Percentiles rank a stretch among this genome's conserved stretches.
Conservation (phyloP, 2,329 filamentous ascomycete species). For the Colletotrichum sojae region DNA sequence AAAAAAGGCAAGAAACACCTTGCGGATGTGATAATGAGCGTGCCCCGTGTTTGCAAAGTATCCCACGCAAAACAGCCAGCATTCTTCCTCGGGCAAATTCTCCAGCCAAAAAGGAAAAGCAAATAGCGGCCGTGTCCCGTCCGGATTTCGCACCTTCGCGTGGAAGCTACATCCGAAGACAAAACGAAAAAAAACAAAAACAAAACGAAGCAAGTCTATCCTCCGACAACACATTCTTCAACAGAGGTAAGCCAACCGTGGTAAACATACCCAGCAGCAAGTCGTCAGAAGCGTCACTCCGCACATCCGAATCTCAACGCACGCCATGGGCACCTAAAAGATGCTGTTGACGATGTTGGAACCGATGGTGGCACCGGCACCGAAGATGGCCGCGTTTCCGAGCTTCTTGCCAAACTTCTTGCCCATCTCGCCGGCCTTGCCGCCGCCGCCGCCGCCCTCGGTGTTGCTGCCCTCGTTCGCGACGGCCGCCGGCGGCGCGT, state of each 20-base stretch:
- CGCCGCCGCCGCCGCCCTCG: conserved; percentile 59
- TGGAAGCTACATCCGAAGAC: background rate
- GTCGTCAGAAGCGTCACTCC: background rate
- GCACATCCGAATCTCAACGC: background rate
- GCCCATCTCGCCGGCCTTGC: conserved; percentile 80
- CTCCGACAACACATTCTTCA: background rate
- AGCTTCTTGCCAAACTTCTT: conserved; percentile 98
- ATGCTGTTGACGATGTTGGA: conserved; percentile 92
- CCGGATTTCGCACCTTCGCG: background rate
- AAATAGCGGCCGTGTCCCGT: conserved; percentile 9
- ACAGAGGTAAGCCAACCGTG: background rate
- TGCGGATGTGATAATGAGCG: conserved; percentile 16
- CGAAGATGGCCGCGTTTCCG: conserved; percentile 87
- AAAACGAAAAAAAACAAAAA: conserved; percentile 4
- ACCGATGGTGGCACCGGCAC: conserved; percentile 92
- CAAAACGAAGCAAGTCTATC: conserved; percentile 7
- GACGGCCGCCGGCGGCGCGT: conserved; percentile 82
- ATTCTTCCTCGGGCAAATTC: conserved; percentile 7
- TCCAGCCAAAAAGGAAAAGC: conserved; percentile 12
- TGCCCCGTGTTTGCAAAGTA: conserved; percentile 1
- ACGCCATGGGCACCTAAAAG: conserved; percentile 68
- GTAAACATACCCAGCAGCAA: background rate
- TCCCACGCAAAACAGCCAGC: background rate
- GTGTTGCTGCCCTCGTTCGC: conserved; percentile 66
- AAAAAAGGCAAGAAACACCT: background rate